These are phyloP conservation scores for Aspergillus sp. DNA, from an alignment of 2,329 filamentous ascomycete species.

Conservation along the genomic window DNA sequence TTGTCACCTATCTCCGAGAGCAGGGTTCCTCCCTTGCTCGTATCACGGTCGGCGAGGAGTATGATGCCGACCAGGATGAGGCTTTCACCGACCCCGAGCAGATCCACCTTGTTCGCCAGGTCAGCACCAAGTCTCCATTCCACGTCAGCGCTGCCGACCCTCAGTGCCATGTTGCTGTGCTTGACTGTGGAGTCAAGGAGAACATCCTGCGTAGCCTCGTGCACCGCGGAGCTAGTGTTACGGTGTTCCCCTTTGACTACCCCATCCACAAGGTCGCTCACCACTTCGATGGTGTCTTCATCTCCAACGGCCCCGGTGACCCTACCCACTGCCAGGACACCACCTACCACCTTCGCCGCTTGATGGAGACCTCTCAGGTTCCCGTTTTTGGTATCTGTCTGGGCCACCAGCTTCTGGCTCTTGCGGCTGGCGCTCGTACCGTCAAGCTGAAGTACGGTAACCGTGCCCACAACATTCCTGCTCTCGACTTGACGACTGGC, in stretches of 20 bases:
- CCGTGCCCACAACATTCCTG: constrained; percentile 97
- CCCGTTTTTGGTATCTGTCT: constrained; percentile 98
- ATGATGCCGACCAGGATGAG: constrained; percentile 97
- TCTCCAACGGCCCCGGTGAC: constrained; percentile 97
- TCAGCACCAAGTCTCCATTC: constrained; percentile 98
- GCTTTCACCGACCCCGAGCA: constrained; percentile 91
- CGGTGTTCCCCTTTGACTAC: constrained; percentile 94
- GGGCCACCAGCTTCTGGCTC: constrained; percentile 90
- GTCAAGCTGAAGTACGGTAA: constrained; percentile 99
- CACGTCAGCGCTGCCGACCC: constrained; percentile 83
- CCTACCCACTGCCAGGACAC: constrained; percentile 95
- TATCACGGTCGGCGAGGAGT: constrained; percentile 94
- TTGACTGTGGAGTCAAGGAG: constrained; percentile 99
- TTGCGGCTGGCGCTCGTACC: constrained; percentile 83
- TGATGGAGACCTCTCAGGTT: constrained; percentile 88
- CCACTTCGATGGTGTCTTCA: constrained; percentile 98
- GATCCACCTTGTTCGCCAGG: constrained; percentile 93
- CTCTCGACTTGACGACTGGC: constrained; percentile 88
- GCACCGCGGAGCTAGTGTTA: constrained; percentile 85
- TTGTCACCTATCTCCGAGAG: constrained; percentile 94
- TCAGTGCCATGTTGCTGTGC: constrained; percentile 84
- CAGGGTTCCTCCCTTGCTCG: constrained; percentile 93
- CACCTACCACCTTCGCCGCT: constrained; percentile 83
- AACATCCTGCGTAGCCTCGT: constrained; percentile 97
- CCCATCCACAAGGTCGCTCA: constrained; percentile 97